phyloP scores from a whole-genome alignment of 345 rosid genomes.

The Litchi chinensis region DNA sequence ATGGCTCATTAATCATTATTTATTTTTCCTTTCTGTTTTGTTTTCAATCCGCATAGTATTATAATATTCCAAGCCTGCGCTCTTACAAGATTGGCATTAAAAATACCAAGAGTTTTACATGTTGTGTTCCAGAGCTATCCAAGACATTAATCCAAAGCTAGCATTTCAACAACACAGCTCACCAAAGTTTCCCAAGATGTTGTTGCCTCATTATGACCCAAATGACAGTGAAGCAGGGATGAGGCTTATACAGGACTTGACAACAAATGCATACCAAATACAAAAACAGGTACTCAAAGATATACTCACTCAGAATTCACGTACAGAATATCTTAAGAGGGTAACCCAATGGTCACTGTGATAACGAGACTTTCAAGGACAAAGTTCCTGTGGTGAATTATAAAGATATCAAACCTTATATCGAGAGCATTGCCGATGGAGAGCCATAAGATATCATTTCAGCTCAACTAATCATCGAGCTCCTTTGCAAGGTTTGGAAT shows the following conservation, averaged over 20 bases:
- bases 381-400: constrained; percentile 82
- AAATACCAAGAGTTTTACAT: constrained; percentile 10
- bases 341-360: constrained; percentile 42
- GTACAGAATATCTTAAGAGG: constrained; percentile 60
- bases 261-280: constrained; percentile 57
- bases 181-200: constrained; percentile 35
- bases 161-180: constrained; percentile 8
- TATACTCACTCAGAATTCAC: constrained; percentile 57
- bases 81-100: constrained; percentile 25
- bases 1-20: too few species aligned
- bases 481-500: constrained; percentile 75
- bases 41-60: neutral
- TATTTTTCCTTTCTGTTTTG: too few species aligned
- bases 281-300: constrained; percentile 60
- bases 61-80: neutral
- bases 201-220: constrained; percentile 67
- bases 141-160: constrained; percentile 19
- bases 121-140: constrained; percentile 27
- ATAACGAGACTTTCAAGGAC: constrained; percentile 55
- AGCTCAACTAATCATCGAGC: constrained; percentile 76
- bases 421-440: constrained; percentile 81
- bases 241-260: constrained; percentile 69
- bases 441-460: constrained; percentile 70
- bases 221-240: constrained; percentile 72
- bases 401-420: constrained; percentile 68